Evolutionary conservation across 805 yeast species (phyloP), one percentile per base, ranked within the genome.

Genomic region (Ogataea saltuana): DNA sequence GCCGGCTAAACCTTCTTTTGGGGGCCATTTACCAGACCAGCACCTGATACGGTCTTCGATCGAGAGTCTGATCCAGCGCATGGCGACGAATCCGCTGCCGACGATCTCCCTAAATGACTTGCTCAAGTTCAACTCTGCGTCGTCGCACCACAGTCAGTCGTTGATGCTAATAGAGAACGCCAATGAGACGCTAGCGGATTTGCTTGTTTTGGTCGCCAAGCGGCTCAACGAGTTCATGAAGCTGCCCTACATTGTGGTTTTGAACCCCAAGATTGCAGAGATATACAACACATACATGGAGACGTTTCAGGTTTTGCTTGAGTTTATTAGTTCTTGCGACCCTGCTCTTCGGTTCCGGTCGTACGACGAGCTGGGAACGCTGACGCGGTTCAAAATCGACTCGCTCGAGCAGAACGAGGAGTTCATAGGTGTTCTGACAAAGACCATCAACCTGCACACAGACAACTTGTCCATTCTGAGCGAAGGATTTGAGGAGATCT

Each of bases 401-500:
- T 76, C 80, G 5, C 45, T 72, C 12, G 75, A 74, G 36, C 82
- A 84, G 44, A 83, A 84, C 55, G 62, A 60, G 3, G 54, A 59
- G 33, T 80, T 88, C 50, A 74, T 80, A 11, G 57, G 65, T 5
- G 72, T 80, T 5, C 66, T 91, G 38, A 64, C 69, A 17, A 67
- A 75, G 33, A 81, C 88, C 49, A 76, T 88, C 13, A 83, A 83
- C 45, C 71, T 81, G 29, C 98, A 91, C 60, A 76, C 88, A 12
- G 96, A 93, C 60, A 88, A 95, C 3, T 72, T 93, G 38, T 85
- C 95, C 3, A 74, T 79, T 3, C 67, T 91, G 42, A 87, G 97
- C 12, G 80, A 80, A 46, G 99, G 98, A 0, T 84, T 91, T 56
- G 71, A 69, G 6, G 69, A 76, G 20, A 77, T 85, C 31, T 78